Base-by-base conservation (phyloP, 2,329 filamentous ascomycete genomes). In the Pseudogymnoascus sp. region DNA sequence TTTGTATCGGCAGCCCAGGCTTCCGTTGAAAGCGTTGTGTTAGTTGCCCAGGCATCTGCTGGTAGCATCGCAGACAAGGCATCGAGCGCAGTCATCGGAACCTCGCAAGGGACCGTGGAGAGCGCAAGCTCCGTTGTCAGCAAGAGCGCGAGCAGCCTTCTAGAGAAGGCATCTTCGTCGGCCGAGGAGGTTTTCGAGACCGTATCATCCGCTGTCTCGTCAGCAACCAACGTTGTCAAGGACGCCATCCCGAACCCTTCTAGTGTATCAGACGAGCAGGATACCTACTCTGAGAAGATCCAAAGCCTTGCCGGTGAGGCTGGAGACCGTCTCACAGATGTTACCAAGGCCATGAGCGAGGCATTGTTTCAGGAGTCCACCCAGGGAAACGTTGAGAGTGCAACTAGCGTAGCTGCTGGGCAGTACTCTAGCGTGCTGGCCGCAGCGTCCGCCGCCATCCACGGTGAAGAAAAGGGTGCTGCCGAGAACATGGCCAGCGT, bases 291-390 rank as follows among this genome's bases (percentile, higher is more conserved):
- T 10, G 76, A 79, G 62, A 80, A 79, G 63, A 68, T 83, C 6
- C 78, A 83, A 63, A 78, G 74, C 58, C 73, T 83, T 64, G 76
- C 81, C 23, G 78, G 76, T 63, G 77, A 78, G 64, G 82, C 80
- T 12, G 79, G 80, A 23, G 81, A 82, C 55, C 74, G 77, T 62
- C 82, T 81, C 61, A 75, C 77, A 58, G 78, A 83, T 37, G 74
- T 84, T 49, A 85, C 80, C 12, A 76, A 76, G 67, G 81, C 80
- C 31, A 80, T 84, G 31, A 81, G 80, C 63, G 81, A 85, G 72
- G 83, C 82, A 26, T 71, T 83, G 8, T 69, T 81, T 29, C 5
- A 38, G 14, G 19, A 60, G 35, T 77, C 52, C 11, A 68, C 65
- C 71, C 60, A 80, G 66, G 79, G 78, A 5, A 73, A 71, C 21